Evolutionary conservation across 2,329 filamentous ascomycete genomes (phyloP).

Genomic region (Biscogniauxia marginata): DNA sequence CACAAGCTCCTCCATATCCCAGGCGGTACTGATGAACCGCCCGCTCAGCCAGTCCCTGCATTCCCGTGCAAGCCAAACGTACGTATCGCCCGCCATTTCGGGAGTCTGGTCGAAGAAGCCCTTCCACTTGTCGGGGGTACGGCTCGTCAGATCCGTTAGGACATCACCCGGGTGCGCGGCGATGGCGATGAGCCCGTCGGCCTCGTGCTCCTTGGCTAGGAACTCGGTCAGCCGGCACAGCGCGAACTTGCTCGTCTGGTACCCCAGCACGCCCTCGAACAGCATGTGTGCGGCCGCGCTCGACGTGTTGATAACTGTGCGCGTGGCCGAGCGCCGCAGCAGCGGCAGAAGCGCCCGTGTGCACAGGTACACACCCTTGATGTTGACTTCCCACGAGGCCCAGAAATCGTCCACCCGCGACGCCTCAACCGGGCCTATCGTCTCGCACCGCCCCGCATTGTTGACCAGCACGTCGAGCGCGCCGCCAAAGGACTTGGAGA

Average conservation of each 20-base stretch:
- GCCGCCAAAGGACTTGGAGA: slow-evolving; percentile 10
- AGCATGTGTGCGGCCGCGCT: slow-evolving; percentile 38
- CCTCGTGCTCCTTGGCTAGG: slow-evolving; percentile 39
- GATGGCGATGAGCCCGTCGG: slow-evolving; percentile 38
- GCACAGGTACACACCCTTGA: slow-evolving; percentile 13
- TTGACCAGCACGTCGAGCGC: slow-evolving; percentile 35
- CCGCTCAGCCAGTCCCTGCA: slow-evolving; percentile 20
- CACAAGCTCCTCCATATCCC: slow-evolving; percentile 30
- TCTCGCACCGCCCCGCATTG: slow-evolving; percentile 36
- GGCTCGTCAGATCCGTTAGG: slow-evolving; percentile 36
- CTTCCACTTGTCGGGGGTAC: slow-evolving; percentile 25
- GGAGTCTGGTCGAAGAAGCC: slow-evolving; percentile 23
- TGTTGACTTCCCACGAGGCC: slow-evolving; percentile 15
- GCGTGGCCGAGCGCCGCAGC: slow-evolving; percentile 10
- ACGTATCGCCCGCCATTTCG: slow-evolving; percentile 23
- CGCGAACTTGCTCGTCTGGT: slow-evolving; percentile 45
- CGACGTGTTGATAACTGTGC: slow-evolving; percentile 39
- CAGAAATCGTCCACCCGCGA: slow-evolving; percentile 12
- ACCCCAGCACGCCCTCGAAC: slow-evolving; percentile 35
- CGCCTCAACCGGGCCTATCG: slow-evolving; percentile 23
- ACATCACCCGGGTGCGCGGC: slow-evolving; percentile 43
- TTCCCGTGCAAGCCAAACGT: slow-evolving; percentile 19
- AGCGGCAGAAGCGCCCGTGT: slow-evolving; percentile 12
- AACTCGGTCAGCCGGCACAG: slow-evolving; percentile 42
- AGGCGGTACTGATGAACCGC: slow-evolving; percentile 26